Conservation (phyloP, 2,329 filamentous ascomycete genomes). For the Penicillium sclerotigenum region DNA sequence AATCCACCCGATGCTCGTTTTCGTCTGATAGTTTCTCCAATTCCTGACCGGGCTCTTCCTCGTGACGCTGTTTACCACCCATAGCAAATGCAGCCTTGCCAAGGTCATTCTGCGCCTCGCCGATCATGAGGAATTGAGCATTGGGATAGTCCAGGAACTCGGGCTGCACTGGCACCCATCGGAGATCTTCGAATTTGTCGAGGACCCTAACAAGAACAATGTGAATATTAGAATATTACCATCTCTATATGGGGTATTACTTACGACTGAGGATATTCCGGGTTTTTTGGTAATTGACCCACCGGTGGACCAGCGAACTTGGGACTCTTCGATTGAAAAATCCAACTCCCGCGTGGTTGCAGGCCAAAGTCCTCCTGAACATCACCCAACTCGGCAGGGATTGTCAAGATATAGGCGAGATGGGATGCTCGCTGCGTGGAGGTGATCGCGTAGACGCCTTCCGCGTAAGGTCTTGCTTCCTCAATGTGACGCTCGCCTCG, state of each 20-base stretch:
- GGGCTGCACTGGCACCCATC: conserved; percentile 72
- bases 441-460: conserved; percentile 81
- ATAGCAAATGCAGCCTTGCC: conserved; percentile 38
- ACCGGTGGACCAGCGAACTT: conserved; percentile 63
- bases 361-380: conserved; percentile 75
- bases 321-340: conserved; percentile 78
- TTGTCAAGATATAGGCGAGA: conserved; percentile 73
- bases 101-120: conserved; percentile 46
- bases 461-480: conserved; percentile 70
- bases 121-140: conserved; percentile 75
- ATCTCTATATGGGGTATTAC: conserved; percentile 19
- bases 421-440: conserved; percentile 69
- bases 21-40: conserved; percentile 73
- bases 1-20: conserved; percentile 64
- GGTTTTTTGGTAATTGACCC: conserved; percentile 60
- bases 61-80: conserved; percentile 50
- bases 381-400: conserved; percentile 66
- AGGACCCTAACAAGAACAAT: conserved; percentile 51
- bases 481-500: conserved; percentile 65
- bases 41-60: conserved; percentile 66
- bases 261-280: conserved; percentile 69
- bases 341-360: conserved; percentile 68
- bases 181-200: conserved; percentile 67
- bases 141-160: conserved; percentile 72
- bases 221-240: not conserved